Base-by-base conservation (phyloP, 2,329 filamentous ascomycete genomes). In the Calonectria ilicicola region DNA sequence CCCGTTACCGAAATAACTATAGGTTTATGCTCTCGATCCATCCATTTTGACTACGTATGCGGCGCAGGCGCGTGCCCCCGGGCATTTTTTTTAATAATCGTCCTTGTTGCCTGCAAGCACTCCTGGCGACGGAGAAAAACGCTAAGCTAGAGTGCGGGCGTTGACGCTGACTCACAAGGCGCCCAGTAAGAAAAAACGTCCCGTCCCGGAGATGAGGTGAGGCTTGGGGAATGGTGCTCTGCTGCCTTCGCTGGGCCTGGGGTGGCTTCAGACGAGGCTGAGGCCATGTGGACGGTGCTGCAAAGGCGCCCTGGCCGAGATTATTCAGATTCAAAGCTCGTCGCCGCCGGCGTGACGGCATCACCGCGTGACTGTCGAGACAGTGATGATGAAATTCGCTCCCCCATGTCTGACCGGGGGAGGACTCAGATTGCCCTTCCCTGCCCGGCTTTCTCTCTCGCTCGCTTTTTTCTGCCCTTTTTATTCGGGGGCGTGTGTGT, bases 241-340 rank as follows among this genome's bases (percentile, higher is more conserved):
- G 32, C 32, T 21, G 12, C 3, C 40, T n/a, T 27, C 53, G n/a
- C 29, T 21, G 6, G 23, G 21, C 53, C 32, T 40, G 53, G 42
- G 44, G 53, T 60, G 53, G 53, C 40, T 63, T 63, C 23, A 9
- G 58, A 46, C 58, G 40, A 63, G 58, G 58, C 58, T 63, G 58
- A 63, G 58, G 58, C 17, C 58, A 44, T 42, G 58, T 46, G 38
- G 21, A 60, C 35, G 17, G 17, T 23, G 23, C 27, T 32, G 58
- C 7, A 27, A 40, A 38, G 44, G 23, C 58, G 58, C 58, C 38
- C 8, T 26, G 40, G 26, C 58, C 58, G 58, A 63, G 21, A 63
- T 63, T 63, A 46, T 63, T 63, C 38, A 32, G 58, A 40, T 40
- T 35, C 53, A 40, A 40, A 60, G 53, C 21, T 21, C 29, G 53